Percentiles rank a stretch among this genome's conserved stretches.
Evolutionary conservation across 768 basidiomycete species (phyloP).

Genomic region (Calocera cornea): DNA sequence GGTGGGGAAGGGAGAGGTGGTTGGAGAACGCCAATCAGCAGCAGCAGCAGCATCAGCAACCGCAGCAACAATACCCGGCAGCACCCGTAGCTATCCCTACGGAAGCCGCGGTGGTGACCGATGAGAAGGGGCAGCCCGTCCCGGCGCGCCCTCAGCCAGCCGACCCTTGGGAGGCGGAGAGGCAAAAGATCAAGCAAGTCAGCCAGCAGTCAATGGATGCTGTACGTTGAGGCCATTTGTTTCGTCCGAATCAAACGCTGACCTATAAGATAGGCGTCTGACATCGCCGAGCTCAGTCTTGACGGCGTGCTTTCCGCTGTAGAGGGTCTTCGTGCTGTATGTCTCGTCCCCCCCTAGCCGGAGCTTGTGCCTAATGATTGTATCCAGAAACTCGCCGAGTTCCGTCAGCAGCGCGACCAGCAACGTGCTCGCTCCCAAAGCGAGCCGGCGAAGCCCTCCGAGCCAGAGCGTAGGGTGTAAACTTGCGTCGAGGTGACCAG

Average conservation of each 20-base stretch:
- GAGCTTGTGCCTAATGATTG: not conserved
- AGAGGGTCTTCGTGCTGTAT: conserved; percentile 7
- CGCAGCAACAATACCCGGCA: not conserved
- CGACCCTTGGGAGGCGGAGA: not conserved
- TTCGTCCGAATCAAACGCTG: not conserved
- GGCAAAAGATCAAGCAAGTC: not conserved
- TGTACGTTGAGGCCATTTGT: not conserved
- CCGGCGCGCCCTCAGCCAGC: not conserved
- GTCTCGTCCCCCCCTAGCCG: not conserved
- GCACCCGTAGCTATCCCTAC: not conserved
- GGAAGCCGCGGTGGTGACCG: not conserved
- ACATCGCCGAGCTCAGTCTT: conserved; percentile 7
- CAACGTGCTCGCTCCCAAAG: not conserved
- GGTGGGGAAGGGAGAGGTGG: not conserved
- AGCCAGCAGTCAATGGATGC: not conserved
- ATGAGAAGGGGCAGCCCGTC: not conserved
- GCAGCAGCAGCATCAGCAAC: too few relatives aligned
- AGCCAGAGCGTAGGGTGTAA: not conserved
- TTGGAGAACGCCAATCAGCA: not conserved
- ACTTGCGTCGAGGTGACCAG: not conserved
- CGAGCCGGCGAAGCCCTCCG: not conserved
- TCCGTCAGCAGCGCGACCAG: not conserved
- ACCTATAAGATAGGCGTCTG: not conserved
- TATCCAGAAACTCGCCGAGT: not conserved
- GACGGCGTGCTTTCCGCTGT: conserved; percentile 6